A percentile compares a stretch with the other conserved stretches of the same genome.
phyloP scores from a whole-genome alignment of 495 filamentous ascomycete genomes.

The Talaromyces nanjingensis region DNA sequence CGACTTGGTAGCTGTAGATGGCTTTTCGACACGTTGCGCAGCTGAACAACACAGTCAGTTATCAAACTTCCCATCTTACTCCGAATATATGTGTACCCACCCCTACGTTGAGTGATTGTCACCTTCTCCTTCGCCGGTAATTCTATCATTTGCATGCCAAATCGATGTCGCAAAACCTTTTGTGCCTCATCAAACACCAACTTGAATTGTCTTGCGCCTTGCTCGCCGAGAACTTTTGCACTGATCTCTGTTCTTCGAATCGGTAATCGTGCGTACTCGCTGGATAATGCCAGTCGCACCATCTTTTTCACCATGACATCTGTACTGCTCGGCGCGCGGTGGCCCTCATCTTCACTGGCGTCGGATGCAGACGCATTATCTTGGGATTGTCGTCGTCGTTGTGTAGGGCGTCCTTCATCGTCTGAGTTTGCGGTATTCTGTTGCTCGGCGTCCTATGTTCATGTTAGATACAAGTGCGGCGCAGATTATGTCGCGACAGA shows the following conservation, averaged over 20 bases:
- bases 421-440: conserved; percentile 8
- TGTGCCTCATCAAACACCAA: conserved; percentile 63
- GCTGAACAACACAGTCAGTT: conserved; percentile 28
- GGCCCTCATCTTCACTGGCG: conserved; percentile 17
- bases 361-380: conserved; percentile 14
- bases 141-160: conserved; percentile 84
- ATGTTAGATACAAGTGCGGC: not conserved
- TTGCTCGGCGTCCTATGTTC: conserved; percentile 5
- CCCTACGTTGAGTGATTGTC: conserved; percentile 66
- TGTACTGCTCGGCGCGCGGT: conserved; percentile 32
- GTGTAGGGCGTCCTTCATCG: conserved; percentile 4
- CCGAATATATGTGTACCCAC: conserved; percentile 31
- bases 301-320: conserved; percentile 80
- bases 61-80: conserved; percentile 18
- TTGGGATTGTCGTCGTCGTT: conserved; percentile 15
- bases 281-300: conserved; percentile 80
- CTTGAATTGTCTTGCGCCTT: conserved; percentile 52
- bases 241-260: conserved; percentile 74
- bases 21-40: conserved; percentile 48
- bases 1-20: conserved; percentile 49
- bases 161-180: conserved; percentile 51
- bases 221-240: conserved; percentile 50
- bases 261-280: conserved; percentile 75
- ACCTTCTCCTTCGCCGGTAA: conserved; percentile 74
- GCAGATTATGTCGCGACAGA: not conserved